These are phyloP conservation scores for Colletotrichum phormii DNA, from an alignment of 2,329 filamentous ascomycete species.

Conservation along the genomic window DNA sequence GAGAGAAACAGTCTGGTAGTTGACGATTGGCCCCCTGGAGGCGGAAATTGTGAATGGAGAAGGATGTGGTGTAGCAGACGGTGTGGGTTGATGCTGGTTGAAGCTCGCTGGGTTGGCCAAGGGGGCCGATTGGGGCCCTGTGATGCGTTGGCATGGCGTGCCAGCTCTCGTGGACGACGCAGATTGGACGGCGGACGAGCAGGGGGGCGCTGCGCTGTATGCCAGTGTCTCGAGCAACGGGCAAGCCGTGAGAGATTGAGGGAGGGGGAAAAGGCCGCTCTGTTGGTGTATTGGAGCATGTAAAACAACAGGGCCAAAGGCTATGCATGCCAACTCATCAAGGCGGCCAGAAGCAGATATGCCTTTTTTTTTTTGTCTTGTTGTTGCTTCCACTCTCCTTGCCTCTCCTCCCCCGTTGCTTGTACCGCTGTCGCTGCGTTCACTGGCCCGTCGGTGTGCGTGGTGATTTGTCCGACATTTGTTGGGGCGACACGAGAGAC, in stretches of 20 bases:
- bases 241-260: neutral
- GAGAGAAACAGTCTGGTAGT: slow-evolving; percentile 19
- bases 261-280: neutral
- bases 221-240: slow-evolving; percentile 11
- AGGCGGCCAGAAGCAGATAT: slow-evolving; percentile 26
- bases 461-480: slow-evolving; percentile 30
- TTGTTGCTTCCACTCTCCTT: neutral
- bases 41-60: slow-evolving; percentile 11
- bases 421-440: slow-evolving; percentile 18
- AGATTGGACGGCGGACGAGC: slow-evolving; percentile 37
- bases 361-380: neutral
- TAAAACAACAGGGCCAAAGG: slow-evolving; percentile 33
- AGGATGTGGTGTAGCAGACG: slow-evolving; percentile 1
- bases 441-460: slow-evolving; percentile 20
- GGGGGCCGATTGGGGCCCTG: slow-evolving; percentile 35
- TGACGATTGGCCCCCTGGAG: slow-evolving; percentile 20
- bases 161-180: slow-evolving; percentile 38
- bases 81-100: slow-evolving; percentile 28
- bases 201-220: slow-evolving; percentile 11
- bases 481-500: slow-evolving; percentile 21
- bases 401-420: neutral
- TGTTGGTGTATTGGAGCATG: slow-evolving; percentile 14
- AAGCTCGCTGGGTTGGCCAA: slow-evolving; percentile 20
- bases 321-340: slow-evolving; percentile 38
- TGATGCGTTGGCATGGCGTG: slow-evolving; percentile 38